phyloP scores from a whole-genome alignment of 371 early-diverging fungal species.

The Lichtheimia ornata region DNA sequence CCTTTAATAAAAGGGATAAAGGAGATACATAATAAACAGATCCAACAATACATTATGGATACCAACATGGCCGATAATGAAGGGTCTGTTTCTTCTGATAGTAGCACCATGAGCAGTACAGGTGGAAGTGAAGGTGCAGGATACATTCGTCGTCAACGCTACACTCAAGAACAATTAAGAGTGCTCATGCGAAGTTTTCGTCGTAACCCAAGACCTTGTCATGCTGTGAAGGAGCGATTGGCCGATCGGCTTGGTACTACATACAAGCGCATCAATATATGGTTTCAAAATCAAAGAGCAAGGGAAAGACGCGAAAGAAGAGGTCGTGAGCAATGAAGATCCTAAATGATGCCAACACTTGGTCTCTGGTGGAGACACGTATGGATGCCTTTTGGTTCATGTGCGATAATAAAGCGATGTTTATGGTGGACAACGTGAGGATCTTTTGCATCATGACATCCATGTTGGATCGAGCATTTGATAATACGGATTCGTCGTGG shows the following conservation, averaged over 20 bases:
- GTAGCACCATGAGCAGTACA: too few species aligned
- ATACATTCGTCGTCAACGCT: slow-evolving; percentile 1
- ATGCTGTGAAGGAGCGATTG: slow-evolving; percentile 1
- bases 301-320: not conserved
- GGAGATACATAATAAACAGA: too few species aligned
- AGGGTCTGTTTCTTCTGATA: too few species aligned
- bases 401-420: not conserved
- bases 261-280: not conserved
- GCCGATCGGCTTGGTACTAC: not conserved
- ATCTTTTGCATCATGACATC: too few species aligned
- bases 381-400: not conserved
- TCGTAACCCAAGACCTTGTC: not conserved
- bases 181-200: not conserved
- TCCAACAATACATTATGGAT: too few species aligned
- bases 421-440: too few species aligned
- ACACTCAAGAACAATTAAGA: not conserved
- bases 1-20: too few species aligned
- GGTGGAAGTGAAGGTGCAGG: not conserved
- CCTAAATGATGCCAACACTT: not conserved
- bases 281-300: slow-evolving; percentile 16
- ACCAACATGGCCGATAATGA: too few species aligned
- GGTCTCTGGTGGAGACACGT: not conserved
- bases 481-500: too few species aligned
- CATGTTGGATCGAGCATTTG: too few species aligned
- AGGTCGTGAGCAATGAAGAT: not conserved